Percentiles rank a stretch among this genome's conserved stretches.
Conservation (phyloP, 2,329 filamentous ascomycete genomes). For the Colletotrichum spaethianum region DNA sequence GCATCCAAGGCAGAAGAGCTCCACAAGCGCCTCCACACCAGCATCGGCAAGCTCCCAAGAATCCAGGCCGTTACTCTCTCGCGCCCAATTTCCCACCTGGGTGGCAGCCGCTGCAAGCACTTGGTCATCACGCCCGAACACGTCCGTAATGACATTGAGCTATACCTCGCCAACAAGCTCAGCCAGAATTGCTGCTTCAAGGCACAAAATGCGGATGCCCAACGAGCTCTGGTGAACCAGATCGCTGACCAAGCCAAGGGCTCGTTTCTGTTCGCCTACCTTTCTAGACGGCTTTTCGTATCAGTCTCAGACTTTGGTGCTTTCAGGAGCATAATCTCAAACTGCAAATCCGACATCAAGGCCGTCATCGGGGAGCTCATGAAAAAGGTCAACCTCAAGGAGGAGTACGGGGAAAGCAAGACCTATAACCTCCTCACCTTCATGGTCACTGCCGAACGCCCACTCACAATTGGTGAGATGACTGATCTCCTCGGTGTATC, state of each 20-base stretch:
- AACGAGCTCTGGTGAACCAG: constrained; percentile 47
- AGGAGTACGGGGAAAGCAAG: constrained; percentile 43
- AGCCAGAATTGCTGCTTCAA: constrained; percentile 41
- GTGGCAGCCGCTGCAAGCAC: constrained; percentile 48
- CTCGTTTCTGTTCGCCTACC: constrained; percentile 56
- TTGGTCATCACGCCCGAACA: constrained; percentile 51
- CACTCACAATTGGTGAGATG: constrained; percentile 51
- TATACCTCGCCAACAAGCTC: constrained; percentile 47
- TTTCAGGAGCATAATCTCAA: constrained; percentile 45
- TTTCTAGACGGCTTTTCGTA: constrained; percentile 48
- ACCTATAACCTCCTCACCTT: constrained; percentile 50
- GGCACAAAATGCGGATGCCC: constrained; percentile 40
- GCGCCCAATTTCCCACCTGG: constrained; percentile 49
- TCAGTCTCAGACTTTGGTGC: constrained; percentile 41
- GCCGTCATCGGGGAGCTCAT: constrained; percentile 47
- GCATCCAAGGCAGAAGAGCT: constrained; percentile 45
- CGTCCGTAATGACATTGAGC: constrained; percentile 52
- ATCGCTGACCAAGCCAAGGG: constrained; percentile 52
- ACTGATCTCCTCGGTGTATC: constrained; percentile 51
- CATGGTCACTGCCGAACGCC: constrained; percentile 52
- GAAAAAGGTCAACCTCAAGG: constrained; percentile 45
- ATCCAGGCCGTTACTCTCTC: constrained; percentile 54
- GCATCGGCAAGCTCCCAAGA: constrained; percentile 47
- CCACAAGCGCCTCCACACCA: constrained; percentile 50
- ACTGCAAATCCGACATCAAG: constrained; percentile 45